Evolutionary conservation across 2,329 filamentous ascomycete genomes (phyloP).

Genomic region (Helicocarpus griseus): DNA sequence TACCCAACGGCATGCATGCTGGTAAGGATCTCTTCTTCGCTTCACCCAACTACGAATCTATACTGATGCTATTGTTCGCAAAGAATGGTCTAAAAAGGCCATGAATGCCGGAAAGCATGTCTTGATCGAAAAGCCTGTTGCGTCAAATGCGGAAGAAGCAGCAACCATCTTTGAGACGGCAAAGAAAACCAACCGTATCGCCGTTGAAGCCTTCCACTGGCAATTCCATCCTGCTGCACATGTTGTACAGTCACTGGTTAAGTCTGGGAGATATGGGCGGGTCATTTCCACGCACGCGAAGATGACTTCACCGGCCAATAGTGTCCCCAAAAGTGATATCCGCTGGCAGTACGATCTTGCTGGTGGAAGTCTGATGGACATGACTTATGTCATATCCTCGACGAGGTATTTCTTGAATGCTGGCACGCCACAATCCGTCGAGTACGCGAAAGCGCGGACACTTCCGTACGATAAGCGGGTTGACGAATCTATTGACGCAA

Average conservation of each 20-base stretch:
- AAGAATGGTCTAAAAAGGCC: slow-evolving; percentile 36
- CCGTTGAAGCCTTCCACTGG: slow-evolving; percentile 43
- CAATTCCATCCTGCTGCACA: slow-evolving; percentile 36
- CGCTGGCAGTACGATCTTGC: slow-evolving; percentile 29
- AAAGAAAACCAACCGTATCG: slow-evolving; percentile 29
- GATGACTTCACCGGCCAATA: slow-evolving; percentile 18
- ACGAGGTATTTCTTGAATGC: slow-evolving; percentile 25
- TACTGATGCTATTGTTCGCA: not conserved
- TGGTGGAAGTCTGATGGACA: slow-evolving; percentile 32
- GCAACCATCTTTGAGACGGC: slow-evolving; percentile 33
- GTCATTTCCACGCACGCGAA: slow-evolving; percentile 21
- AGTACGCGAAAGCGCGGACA: slow-evolving; percentile 19
- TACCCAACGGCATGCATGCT: slow-evolving; percentile 29
- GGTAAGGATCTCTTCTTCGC: not conserved
- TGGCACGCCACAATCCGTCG: slow-evolving; percentile 20
- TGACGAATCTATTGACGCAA: slow-evolving; percentile 24
- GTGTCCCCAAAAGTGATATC: slow-evolving; percentile 24
- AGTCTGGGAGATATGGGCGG: slow-evolving; percentile 23
- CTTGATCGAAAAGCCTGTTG: slow-evolving; percentile 23
- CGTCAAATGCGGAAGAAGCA: slow-evolving; percentile 29
- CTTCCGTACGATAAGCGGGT: slow-evolving; percentile 20
- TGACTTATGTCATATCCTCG: slow-evolving; percentile 27
- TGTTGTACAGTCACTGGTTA: slow-evolving; percentile 25
- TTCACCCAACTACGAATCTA: not conserved
- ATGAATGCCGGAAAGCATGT: slow-evolving; percentile 22